These are phyloP conservation scores for Collybia sordida DNA, from an alignment of 768 basidiomycete species.

Conservation along the genomic window DNA sequence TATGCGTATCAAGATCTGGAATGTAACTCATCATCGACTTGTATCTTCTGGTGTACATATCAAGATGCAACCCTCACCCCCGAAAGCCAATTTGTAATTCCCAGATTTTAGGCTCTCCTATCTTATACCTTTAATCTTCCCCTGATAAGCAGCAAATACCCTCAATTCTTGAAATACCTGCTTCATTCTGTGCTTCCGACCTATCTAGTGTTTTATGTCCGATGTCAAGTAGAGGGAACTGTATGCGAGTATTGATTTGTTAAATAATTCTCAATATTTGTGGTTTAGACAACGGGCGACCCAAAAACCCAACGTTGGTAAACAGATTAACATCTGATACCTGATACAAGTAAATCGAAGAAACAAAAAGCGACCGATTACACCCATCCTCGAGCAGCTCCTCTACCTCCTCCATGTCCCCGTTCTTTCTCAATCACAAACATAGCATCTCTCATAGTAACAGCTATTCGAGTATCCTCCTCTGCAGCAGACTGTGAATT, in stretches of 20 bases:
- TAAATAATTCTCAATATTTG: too few species aligned
- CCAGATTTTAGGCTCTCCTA: background rate
- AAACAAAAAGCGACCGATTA: conserved; percentile 16
- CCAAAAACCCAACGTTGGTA: too few species aligned
- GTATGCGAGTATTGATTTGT: too few species aligned
- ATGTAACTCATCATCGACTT: conserved; percentile 46
- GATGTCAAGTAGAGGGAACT: too few species aligned
- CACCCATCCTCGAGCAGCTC: conserved; percentile 71
- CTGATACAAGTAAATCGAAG: too few species aligned
- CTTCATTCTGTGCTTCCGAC: too few species aligned
- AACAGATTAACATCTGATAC: too few species aligned
- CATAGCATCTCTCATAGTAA: conserved; percentile 80
- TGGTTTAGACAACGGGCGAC: too few species aligned
- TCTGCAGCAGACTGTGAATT: conserved; percentile 26
- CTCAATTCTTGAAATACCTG: too few species aligned
- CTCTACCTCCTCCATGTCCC: conserved; percentile 80
- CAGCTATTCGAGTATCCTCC: conserved; percentile 54
- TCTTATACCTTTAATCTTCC: too few species aligned
- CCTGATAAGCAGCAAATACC: too few species aligned
- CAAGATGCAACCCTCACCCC: conserved; percentile 50
- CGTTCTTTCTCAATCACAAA: conserved; percentile 84
- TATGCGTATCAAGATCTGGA: conserved; percentile 49
- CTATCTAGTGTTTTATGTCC: too few species aligned
- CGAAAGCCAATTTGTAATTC: conserved; percentile 25
- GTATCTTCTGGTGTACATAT: conserved; percentile 55